These are phyloP conservation scores for Salix dunnii DNA, from an alignment of 345 rosid species.

Conservation along the genomic window DNA sequence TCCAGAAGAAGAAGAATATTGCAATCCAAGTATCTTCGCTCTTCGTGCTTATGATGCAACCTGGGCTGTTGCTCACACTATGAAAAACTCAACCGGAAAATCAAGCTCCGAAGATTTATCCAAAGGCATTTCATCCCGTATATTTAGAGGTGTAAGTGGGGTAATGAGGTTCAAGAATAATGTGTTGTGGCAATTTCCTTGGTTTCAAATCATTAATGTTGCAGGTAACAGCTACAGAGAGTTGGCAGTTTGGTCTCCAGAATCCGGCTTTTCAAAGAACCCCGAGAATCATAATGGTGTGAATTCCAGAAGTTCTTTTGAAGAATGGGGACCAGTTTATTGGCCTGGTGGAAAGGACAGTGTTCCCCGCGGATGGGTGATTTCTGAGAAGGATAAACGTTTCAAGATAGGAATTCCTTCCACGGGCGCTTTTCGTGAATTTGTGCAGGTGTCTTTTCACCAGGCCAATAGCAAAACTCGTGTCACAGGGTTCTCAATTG, in stretches of 20 bases:
- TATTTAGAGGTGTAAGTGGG: slow-evolving; percentile 28
- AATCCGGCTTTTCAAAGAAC: slow-evolving; percentile 9
- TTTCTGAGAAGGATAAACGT: slow-evolving; percentile 2
- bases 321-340: slow-evolving; percentile 15
- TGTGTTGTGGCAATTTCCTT: not conserved
- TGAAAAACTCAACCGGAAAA: slow-evolving; percentile 4
- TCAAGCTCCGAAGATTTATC: not conserved
- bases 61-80: slow-evolving; percentile 20
- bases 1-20: slow-evolving; percentile 27
- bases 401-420: slow-evolving; percentile 36
- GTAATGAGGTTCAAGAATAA: slow-evolving; percentile 16
- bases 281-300: not conserved
- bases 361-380: slow-evolving; percentile 24
- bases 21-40: slow-evolving; percentile 25
- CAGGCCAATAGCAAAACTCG: slow-evolving; percentile 3
- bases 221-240: slow-evolving; percentile 29
- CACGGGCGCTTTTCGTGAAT: slow-evolving; percentile 23
- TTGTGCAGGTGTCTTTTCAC: slow-evolving; percentile 22
- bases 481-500: slow-evolving; percentile 29
- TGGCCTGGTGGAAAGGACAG: slow-evolving; percentile 32
- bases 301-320: not conserved
- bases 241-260: slow-evolving; percentile 31
- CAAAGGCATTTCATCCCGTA: slow-evolving; percentile 10
- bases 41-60: slow-evolving; percentile 38
- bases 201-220: slow-evolving; percentile 30